These are phyloP conservation scores for Diaporthe amygdali DNA, from an alignment of 2,329 filamentous ascomycete genomes.

Conservation along the genomic window DNA sequence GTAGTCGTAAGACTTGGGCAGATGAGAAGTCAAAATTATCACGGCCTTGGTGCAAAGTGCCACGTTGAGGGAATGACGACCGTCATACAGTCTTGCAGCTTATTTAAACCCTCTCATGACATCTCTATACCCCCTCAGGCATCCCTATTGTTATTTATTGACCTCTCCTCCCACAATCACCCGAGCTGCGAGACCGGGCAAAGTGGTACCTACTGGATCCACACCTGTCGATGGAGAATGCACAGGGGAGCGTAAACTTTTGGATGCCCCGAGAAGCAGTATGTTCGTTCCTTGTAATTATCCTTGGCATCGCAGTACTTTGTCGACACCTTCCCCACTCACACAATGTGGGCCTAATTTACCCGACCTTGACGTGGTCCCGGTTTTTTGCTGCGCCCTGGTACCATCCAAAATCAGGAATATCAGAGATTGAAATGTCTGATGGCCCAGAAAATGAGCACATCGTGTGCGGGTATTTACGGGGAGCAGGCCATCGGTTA, in stretches of 20 bases:
- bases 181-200: not conserved
- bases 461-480: not conserved
- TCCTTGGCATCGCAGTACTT: not conserved
- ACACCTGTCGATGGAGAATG: not conserved
- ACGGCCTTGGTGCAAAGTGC: not conserved
- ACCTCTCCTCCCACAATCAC: not conserved
- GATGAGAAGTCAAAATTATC: not conserved
- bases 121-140: not conserved
- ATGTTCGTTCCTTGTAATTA: not conserved
- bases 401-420: not conserved
- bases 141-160: not conserved
- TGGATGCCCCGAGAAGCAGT: not conserved
- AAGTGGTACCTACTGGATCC: not conserved
- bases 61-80: not conserved
- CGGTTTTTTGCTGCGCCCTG: not conserved
- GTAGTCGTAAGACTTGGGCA: not conserved
- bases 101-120: not conserved
- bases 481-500: not conserved
- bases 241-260: not conserved
- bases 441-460: not conserved
- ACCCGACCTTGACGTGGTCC: not conserved
- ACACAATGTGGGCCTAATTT: not conserved
- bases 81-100: not conserved
- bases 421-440: not conserved
- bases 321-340: not conserved